phyloP scores from a whole-genome alignment of 2,329 filamentous ascomycete species.

The Chaetomiaceae sp. region DNA sequence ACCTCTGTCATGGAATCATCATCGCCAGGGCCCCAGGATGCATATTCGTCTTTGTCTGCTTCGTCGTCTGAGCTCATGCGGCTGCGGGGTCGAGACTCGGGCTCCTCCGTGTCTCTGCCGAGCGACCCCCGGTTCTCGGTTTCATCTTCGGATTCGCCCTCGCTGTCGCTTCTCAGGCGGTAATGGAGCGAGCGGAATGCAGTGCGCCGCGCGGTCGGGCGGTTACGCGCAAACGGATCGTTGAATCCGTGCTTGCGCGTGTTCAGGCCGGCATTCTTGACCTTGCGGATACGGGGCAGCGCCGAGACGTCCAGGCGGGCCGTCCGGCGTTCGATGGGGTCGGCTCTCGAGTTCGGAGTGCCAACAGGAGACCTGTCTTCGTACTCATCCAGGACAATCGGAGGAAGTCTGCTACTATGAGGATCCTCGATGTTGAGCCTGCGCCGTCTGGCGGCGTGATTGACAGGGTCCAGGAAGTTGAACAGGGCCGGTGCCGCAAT shows the following conservation, averaged over 20 bases:
- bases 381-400: constrained; percentile 52
- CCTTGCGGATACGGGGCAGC: constrained; percentile 71
- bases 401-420: constrained; percentile 49
- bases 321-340: constrained; percentile 57
- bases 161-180: constrained; percentile 67
- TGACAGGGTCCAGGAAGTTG: constrained; percentile 74
- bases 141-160: constrained; percentile 89
- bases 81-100: constrained; percentile 75
- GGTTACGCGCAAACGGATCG: constrained; percentile 62
- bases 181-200: constrained; percentile 78
- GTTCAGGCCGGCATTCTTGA: constrained; percentile 51
- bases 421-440: constrained; percentile 73
- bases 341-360: constrained; percentile 60
- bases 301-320: constrained; percentile 56
- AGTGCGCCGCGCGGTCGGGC: constrained; percentile 51
- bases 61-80: constrained; percentile 63
- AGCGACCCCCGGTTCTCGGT: constrained; percentile 53
- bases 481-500: constrained; percentile 77
- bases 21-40: constrained; percentile 45
- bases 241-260: constrained; percentile 59
- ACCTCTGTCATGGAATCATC: constrained; percentile 68
- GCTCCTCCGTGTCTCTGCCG: constrained; percentile 75
- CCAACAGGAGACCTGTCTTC: constrained; percentile 58
- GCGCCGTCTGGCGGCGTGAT: constrained; percentile 73
- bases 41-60: constrained; percentile 45